phyloP scores from a whole-genome alignment of 192 early-diverging fungal species.

The Rhizophagus prolifer region DNA sequence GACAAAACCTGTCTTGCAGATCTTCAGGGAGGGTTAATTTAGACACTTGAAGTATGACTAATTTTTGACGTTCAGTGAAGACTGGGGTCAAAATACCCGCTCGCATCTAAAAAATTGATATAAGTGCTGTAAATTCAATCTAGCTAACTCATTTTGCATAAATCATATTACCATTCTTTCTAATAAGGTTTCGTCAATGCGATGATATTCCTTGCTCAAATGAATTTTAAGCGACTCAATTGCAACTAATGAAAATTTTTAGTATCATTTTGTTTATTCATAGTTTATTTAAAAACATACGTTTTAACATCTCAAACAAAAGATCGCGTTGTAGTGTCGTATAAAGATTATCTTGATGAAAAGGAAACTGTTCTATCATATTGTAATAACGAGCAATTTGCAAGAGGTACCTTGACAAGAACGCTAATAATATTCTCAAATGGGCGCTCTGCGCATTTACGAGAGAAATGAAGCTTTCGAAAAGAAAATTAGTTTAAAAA shows the following conservation, averaged over 20 bases:
- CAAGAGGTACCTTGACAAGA: slow-evolving; percentile 7
- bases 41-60: slow-evolving; percentile 51
- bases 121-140: slow-evolving; percentile 47
- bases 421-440: slow-evolving; percentile 64
- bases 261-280: not conserved
- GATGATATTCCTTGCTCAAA: slow-evolving; percentile 54
- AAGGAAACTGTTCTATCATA: slow-evolving; percentile 55
- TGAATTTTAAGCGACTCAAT: slow-evolving; percentile 64
- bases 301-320: slow-evolving; percentile 68
- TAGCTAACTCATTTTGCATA: slow-evolving; percentile 37
- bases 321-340: slow-evolving; percentile 70
- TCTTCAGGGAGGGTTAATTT: slow-evolving; percentile 38
- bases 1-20: slow-evolving; percentile 37
- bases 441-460: slow-evolving; percentile 71
- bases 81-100: slow-evolving; percentile 66
- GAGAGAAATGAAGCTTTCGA: slow-evolving; percentile 65
- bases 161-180: slow-evolving; percentile 57
- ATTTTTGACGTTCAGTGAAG: slow-evolving; percentile 77
- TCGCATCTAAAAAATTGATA: slow-evolving; percentile 56
- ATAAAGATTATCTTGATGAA: slow-evolving; percentile 63
- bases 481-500: not conserved
- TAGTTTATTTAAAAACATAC: not conserved
- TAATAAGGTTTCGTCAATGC: slow-evolving; percentile 58
- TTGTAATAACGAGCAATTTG: not conserved
- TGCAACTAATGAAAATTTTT: slow-evolving; percentile 43